These are phyloP conservation scores for Microsporum audouinii DNA, from an alignment of 2,329 filamentous ascomycete genomes.

Conservation along the genomic window DNA sequence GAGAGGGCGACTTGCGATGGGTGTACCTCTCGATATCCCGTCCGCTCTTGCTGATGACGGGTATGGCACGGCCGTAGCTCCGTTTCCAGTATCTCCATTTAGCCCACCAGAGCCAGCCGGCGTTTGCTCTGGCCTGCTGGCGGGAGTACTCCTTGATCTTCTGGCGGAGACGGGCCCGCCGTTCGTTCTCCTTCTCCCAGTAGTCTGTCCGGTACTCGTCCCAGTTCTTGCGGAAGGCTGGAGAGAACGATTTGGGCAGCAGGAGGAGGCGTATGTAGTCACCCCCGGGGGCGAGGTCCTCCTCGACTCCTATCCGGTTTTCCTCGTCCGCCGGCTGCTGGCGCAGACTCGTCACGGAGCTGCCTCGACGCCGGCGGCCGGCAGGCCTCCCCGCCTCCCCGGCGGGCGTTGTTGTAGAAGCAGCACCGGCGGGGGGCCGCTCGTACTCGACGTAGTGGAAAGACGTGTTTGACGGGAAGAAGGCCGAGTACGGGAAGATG, in stretches of 20 bases:
- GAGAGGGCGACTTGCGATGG: slow-evolving; percentile 20
- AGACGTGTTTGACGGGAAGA: slow-evolving; percentile 49
- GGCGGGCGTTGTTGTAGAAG: not conserved
- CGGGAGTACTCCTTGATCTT: slow-evolving; percentile 59
- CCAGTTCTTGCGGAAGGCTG: slow-evolving; percentile 94
- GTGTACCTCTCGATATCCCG: slow-evolving; percentile 18
- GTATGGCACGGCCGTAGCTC: slow-evolving; percentile 8
- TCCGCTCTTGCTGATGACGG: slow-evolving; percentile 2
- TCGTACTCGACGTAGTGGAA: slow-evolving; percentile 62
- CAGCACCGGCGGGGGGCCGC: slow-evolving; percentile 13
- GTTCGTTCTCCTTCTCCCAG: slow-evolving; percentile 94
- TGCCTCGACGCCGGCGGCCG: slow-evolving; percentile 2
- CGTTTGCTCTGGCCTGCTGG: slow-evolving; percentile 51
- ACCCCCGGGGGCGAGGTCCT: slow-evolving; percentile 80
- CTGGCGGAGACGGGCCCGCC: slow-evolving; percentile 59
- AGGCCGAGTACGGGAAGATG: slow-evolving; percentile 63
- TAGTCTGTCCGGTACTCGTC: slow-evolving; percentile 88
- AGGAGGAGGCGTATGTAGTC: slow-evolving; percentile 86
- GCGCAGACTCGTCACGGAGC: slow-evolving; percentile 1
- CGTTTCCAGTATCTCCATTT: slow-evolving; percentile 47
- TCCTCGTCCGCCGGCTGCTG: slow-evolving; percentile 8
- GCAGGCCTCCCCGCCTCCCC: not conserved
- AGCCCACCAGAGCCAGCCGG: slow-evolving; percentile 77
- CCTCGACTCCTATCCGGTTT: slow-evolving; percentile 49
- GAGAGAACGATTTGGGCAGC: slow-evolving; percentile 86